Evolutionary conservation across 495 filamentous ascomycete species (phyloP).

Genomic region (Podospora australis): DNA sequence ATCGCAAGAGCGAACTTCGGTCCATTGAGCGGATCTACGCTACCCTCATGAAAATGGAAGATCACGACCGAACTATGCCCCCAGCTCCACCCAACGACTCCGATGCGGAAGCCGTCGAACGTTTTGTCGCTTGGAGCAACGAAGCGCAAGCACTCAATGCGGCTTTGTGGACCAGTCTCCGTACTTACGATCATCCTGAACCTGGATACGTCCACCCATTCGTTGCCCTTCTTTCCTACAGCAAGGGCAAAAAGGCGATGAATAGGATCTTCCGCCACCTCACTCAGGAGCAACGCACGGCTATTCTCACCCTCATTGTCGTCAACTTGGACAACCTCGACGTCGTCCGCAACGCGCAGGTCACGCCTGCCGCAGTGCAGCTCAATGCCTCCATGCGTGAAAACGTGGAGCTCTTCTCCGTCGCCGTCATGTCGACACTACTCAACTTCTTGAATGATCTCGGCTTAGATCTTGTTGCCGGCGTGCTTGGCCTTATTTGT

Average conservation of each 20-base stretch:
- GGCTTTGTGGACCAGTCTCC: constrained; percentile 74
- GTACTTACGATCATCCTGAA: constrained; percentile 85
- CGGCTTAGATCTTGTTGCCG: constrained; percentile 80
- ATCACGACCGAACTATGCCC: constrained; percentile 86
- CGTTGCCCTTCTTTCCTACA: constrained; percentile 89
- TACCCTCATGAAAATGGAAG: constrained; percentile 86
- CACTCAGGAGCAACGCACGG: constrained; percentile 83
- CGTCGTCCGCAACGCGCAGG: constrained; percentile 73
- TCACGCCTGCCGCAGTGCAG: constrained; percentile 59
- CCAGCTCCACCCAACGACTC: constrained; percentile 53
- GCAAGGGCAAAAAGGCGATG: constrained; percentile 94
- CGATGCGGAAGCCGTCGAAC: constrained; percentile 56
- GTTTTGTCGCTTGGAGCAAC: constrained; percentile 65
- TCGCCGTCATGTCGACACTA: constrained; percentile 81
- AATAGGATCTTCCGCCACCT: constrained; percentile 92
- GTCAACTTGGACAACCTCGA: constrained; percentile 90
- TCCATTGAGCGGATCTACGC: constrained; percentile 84
- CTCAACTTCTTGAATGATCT: constrained; percentile 86
- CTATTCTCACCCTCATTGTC: constrained; percentile 89
- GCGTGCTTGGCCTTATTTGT: constrained; percentile 76
- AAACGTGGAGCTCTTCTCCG: constrained; percentile 83
- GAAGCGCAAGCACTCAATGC: constrained; percentile 66
- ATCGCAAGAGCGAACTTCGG: constrained; percentile 73
- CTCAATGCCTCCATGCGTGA: constrained; percentile 69
- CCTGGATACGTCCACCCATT: constrained; percentile 78